phyloP scores from a whole-genome alignment of 306 rosid genomes.

The Malus sieversii region DNA sequence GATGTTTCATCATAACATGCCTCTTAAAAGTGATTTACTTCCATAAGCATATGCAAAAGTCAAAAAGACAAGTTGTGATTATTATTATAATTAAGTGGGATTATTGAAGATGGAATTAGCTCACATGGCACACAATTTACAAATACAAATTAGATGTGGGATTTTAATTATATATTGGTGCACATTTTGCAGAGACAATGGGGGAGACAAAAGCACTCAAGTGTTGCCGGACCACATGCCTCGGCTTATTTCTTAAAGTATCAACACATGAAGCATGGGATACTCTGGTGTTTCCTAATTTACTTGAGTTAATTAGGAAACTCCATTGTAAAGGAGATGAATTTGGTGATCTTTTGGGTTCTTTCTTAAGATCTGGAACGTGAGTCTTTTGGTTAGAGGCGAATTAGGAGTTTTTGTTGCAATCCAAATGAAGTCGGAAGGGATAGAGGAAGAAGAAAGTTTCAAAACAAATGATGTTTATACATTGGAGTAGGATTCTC shows the following conservation, averaged over 20 bases:
- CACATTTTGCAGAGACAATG: not conserved
- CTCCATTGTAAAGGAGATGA: too few species aligned
- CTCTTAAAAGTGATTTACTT: not conserved
- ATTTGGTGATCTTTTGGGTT: too few species aligned
- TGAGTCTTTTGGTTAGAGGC: too few species aligned
- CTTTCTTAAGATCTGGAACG: too few species aligned
- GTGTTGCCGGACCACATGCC: conserved; percentile 15
- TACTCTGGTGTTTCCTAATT: not conserved
- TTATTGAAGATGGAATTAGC: not conserved
- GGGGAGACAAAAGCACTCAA: conserved; percentile 10
- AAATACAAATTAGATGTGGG: not conserved
- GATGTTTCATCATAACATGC: not conserved
- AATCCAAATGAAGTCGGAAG: too few species aligned
- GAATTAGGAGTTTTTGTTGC: too few species aligned
- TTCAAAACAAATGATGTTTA: too few species aligned
- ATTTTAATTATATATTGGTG: not conserved
- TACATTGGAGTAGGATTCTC: too few species aligned
- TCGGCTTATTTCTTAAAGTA: not conserved
- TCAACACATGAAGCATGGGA: conserved; percentile 2
- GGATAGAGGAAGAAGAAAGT: too few species aligned
- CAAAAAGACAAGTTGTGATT: conserved; percentile 1
- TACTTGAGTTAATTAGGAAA: too few species aligned
- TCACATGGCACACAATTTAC: not conserved
- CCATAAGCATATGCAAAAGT: not conserved
- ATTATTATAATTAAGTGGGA: not conserved